phyloP scores from a whole-genome alignment of 1,284 basidiomycete species.

The Chiua sp. region DNA sequence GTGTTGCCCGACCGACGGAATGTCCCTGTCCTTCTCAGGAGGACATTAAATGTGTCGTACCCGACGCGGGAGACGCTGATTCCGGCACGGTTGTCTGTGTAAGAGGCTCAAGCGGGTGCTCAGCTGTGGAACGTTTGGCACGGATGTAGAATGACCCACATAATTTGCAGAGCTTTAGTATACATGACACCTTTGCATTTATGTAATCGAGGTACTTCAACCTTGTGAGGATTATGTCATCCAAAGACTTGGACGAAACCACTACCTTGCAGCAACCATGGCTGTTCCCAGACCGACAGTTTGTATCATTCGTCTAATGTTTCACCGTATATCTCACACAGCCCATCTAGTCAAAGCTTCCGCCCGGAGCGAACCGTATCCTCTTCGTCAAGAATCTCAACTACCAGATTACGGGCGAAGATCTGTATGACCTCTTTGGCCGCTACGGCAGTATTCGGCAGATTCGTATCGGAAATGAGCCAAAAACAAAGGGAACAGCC shows the following conservation, averaged over 20 bases:
- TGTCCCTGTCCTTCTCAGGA: constrained; percentile 67
- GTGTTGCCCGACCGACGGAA: constrained; percentile 55
- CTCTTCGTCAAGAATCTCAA: constrained; percentile 92
- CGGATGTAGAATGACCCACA: constrained; percentile 22
- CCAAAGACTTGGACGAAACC: constrained; percentile 3
- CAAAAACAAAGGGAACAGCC: constrained; percentile 95
- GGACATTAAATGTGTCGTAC: constrained; percentile 64
- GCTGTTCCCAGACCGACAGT: constrained; percentile 70
- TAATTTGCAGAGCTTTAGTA: background rate
- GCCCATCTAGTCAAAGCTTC: constrained; percentile 69
- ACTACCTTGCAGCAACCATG: constrained; percentile 45
- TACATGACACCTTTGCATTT: background rate
- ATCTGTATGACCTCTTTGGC: constrained; percentile 97
- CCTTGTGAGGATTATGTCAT: constrained; percentile 24
- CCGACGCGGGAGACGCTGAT: constrained; percentile 48
- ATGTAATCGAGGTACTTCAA: background rate
- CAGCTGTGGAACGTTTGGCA: constrained; percentile 52
- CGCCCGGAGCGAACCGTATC: constrained; percentile 84
- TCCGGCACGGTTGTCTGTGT: constrained; percentile 59
- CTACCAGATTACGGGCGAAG: constrained; percentile 94
- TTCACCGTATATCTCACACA: constrained; percentile 2
- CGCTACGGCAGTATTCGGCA: constrained; percentile 98
- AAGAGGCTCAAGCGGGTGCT: constrained; percentile 58
- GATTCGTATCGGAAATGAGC: constrained; percentile 91
- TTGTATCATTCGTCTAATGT: constrained; percentile 27